Conservation (phyloP, 2,329 filamentous ascomycete genomes). For the Colletotrichum sojae region DNA sequence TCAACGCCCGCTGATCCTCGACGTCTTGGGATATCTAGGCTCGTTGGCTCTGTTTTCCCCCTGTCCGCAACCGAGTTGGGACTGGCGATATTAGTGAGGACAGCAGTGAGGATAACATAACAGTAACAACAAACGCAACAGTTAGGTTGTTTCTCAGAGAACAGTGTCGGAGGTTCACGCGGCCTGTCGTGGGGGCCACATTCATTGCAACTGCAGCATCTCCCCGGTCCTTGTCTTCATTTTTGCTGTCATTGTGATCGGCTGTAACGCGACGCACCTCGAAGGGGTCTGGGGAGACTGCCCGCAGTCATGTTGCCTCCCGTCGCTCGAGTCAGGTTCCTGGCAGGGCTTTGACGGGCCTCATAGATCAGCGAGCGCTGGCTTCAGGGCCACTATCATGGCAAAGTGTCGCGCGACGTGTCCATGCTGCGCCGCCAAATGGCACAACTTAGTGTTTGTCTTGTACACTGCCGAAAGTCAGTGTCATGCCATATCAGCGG, state of each 20-base stretch:
- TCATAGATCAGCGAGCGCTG: background rate
- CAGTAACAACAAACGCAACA: background rate
- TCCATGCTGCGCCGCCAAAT: background rate
- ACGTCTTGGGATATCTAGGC: background rate
- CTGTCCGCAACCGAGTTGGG: background rate
- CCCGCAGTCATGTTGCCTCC: constrained; percentile 2
- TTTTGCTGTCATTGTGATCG: constrained; percentile 33
- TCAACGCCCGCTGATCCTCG: constrained; percentile 22
- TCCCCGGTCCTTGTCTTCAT: constrained; percentile 1
- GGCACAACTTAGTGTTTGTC: background rate
- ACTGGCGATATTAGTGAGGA: background rate
- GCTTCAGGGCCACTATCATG: background rate
- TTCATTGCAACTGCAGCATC: background rate
- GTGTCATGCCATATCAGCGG: background rate
- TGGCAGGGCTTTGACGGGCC: background rate
- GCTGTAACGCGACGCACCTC: constrained; percentile 1
- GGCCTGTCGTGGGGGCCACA: constrained; percentile 25
- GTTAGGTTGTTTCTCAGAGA: constrained; percentile 2
- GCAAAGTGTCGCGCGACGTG: background rate
- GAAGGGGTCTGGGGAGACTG: background rate
- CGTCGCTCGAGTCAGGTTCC: constrained; percentile 24
- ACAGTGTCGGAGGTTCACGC: constrained; percentile 7
- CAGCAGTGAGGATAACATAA: too few relatives aligned
- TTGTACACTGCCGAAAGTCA: background rate
- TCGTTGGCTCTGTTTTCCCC: constrained; percentile 4